phyloP scores from a whole-genome alignment of 768 basidiomycete species.

The Pisolithus microcarpus region DNA sequence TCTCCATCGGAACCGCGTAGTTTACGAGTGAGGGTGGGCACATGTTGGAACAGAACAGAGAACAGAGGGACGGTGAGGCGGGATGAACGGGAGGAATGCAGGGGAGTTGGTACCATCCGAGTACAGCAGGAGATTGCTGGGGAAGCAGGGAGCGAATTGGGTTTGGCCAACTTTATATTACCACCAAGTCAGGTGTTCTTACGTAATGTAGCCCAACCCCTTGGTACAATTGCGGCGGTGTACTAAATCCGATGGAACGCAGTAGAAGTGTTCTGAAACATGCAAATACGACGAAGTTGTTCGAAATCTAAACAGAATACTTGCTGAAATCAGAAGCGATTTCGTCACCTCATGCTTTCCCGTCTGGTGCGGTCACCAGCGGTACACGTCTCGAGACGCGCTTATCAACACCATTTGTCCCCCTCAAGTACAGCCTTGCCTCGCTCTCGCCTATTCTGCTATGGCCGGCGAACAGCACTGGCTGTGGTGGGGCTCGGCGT shows the following conservation, averaged over 20 bases:
- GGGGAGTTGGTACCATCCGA: constrained; percentile 35
- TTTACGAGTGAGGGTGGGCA: constrained; percentile 30
- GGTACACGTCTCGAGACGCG: too few species aligned
- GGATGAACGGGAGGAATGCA: constrained; percentile 30
- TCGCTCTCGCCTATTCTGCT: neutral
- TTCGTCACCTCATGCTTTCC: neutral
- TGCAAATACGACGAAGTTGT: too few species aligned
- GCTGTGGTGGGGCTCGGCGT: constrained; percentile 21
- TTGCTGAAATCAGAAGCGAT: too few species aligned
- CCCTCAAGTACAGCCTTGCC: neutral
- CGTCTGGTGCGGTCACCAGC: neutral
- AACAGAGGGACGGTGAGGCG: constrained; percentile 39
- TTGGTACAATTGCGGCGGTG: too few species aligned
- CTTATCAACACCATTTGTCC: neutral
- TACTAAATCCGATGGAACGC: too few species aligned
- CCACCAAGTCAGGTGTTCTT: neutral
- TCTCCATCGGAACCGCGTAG: constrained; percentile 8
- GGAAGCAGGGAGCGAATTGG: neutral
- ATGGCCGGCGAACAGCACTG: constrained; percentile 19
- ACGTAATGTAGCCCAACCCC: too few species aligned
- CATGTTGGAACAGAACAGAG: constrained; percentile 41
- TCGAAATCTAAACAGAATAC: too few species aligned
- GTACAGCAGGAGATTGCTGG: constrained; percentile 1
- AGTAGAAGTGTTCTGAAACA: too few species aligned
- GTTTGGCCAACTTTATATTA: neutral